phyloP scores from a whole-genome alignment of 352 stramenopile species.

The Pythium brachiatum region DNA sequence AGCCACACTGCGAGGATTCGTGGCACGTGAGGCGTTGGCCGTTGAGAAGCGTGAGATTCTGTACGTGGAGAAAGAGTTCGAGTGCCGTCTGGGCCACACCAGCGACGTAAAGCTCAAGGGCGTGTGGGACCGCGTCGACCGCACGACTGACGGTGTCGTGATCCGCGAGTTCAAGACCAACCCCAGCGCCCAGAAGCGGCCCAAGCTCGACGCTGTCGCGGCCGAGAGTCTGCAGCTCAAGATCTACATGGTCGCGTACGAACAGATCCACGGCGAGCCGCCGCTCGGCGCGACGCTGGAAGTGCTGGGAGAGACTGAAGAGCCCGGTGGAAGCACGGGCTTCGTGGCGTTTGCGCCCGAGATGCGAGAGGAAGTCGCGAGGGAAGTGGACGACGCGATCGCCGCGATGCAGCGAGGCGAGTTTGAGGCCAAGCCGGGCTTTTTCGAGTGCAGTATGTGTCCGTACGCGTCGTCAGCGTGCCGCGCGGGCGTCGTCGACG shows the following conservation, averaged over 20 bases:
- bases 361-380: slow-evolving; percentile 34
- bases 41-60: slow-evolving; percentile 32
- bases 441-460: slow-evolving; percentile 68
- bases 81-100: slow-evolving; percentile 43
- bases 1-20: slow-evolving; percentile 45
- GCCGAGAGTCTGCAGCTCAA: slow-evolving; percentile 78
- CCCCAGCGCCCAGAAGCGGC: slow-evolving; percentile 40
- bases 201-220: slow-evolving; percentile 49
- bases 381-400: slow-evolving; percentile 26
- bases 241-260: slow-evolving; percentile 80
- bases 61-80: slow-evolving; percentile 64
- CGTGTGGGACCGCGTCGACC: slow-evolving; percentile 79
- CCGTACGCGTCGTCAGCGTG: slow-evolving; percentile 62
- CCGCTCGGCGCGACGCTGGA: slow-evolving; percentile 58
- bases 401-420: slow-evolving; percentile 40
- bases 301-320: slow-evolving; percentile 39
- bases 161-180: slow-evolving; percentile 88
- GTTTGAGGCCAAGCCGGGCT: slow-evolving; percentile 57
- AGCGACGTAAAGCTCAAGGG: slow-evolving; percentile 52
- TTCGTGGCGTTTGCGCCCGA: slow-evolving; percentile 41
- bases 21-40: slow-evolving; percentile 20
- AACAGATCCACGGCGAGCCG: slow-evolving; percentile 46
- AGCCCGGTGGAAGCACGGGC: slow-evolving; percentile 22
- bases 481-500: slow-evolving; percentile 25
- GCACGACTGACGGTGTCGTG: slow-evolving; percentile 28